Base-by-base conservation (phyloP, 78 protist species). In the Dictyostelium capitatum region DNA sequence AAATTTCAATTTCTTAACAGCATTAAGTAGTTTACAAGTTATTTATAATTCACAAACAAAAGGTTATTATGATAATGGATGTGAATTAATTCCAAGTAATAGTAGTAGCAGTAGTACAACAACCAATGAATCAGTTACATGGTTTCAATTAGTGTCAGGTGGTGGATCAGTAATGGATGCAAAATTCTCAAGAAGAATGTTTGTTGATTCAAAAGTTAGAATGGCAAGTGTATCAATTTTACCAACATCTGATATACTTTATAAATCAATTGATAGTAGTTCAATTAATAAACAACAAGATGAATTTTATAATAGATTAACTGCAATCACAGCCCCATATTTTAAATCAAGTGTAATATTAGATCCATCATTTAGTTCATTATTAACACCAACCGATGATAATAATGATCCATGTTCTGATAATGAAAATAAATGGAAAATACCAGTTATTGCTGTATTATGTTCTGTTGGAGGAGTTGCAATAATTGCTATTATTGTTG, bases 111-210 rank as follows among this genome's bases (percentile, higher is more conserved):
- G 14, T 17, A 32, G 72, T 50, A 50, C 20, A 41, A 25, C 19
- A 20, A 37, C 43, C 43, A 11, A 32, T 20, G 91, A 72, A 12
- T 77, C 84, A 3, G 15, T 87, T 6, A 30, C 67, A n/a, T 74
- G 93, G 84, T 87, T 51, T 20, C 79, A 87, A 77, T 30, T 87
- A 14, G 20, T 43, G 4, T 23, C 79, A 10, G 93, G 93, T 50
- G 30, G 67, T 14, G 43, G 43, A 37, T 59, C 83, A 1, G 48
- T 41, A 2, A 47, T 87, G 30, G 54, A 56, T 25, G 84, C 93
- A 11, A 87, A 64, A 23, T 87, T 87, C 12, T 80, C 93, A 7
- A 19, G 80, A 2, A 25, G 73, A 20, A 74, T 87, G 73, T 57
- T 77, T 77, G 93, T 87, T 4, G 93, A 87, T 51, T 25, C 47